A percentile compares a stretch with the other conserved stretches of the same genome.
Conservation (phyloP, 441 rosid genomes). For the Lepidium campestre region DNA sequence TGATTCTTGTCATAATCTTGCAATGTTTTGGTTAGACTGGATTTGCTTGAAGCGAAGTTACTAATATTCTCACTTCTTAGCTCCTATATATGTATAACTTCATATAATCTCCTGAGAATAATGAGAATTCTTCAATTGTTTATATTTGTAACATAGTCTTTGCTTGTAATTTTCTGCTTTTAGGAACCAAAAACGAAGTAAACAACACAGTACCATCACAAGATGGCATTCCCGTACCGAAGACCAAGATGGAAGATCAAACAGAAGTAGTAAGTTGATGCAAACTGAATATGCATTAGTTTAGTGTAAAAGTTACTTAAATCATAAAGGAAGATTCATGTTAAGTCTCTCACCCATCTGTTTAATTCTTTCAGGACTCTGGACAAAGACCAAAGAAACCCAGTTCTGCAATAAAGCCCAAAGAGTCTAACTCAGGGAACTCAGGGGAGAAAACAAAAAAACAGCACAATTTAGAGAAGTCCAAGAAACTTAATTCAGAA, state of each 20-base stretch:
- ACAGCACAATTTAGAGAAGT: slow-evolving; percentile 18
- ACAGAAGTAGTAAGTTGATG: slow-evolving; percentile 33
- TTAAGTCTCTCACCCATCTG: background rate
- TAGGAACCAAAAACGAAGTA: slow-evolving; percentile 32
- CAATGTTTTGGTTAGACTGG: background rate
- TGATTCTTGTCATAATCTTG: background rate
- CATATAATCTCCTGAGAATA: background rate
- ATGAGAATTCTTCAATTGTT: background rate
- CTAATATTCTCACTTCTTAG: background rate
- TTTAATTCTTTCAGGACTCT: slow-evolving; percentile 9
- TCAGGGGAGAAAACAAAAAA: slow-evolving; percentile 25
- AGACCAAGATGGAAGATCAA: slow-evolving; percentile 12
- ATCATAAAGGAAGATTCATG: background rate
- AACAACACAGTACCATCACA: background rate
- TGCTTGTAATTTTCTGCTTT: background rate
- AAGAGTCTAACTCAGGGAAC: slow-evolving; percentile 22
- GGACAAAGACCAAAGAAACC: slow-evolving; percentile 20
- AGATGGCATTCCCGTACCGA: background rate
- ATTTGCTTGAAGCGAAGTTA: background rate
- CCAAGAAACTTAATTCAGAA: slow-evolving; percentile 33
- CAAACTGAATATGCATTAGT: background rate
- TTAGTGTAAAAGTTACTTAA: background rate
- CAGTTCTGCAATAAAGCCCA: slow-evolving; percentile 5
- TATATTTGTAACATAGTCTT: background rate
- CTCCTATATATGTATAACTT: background rate